phyloP scores from a whole-genome alignment of 2,329 filamentous ascomycete genomes.

The Colletotrichum viniferum region DNA sequence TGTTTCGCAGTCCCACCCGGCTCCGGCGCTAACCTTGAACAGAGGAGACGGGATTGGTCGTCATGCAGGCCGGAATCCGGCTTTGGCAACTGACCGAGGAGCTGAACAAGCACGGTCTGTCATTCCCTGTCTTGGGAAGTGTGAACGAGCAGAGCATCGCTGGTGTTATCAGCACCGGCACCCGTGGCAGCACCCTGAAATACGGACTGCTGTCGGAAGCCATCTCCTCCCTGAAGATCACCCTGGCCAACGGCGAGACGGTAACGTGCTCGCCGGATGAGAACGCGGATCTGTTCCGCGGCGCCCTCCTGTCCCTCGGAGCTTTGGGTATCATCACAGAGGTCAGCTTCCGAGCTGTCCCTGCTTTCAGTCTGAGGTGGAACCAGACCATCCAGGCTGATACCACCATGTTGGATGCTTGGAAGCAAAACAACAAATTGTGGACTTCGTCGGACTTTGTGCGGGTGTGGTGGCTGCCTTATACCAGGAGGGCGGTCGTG shows the following conservation, averaged over 20 bases:
- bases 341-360: slow-evolving; percentile 82
- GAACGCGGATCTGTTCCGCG: slow-evolving; percentile 83
- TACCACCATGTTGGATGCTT: slow-evolving; percentile 69
- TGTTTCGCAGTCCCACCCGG: neutral
- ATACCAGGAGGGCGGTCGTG: slow-evolving; percentile 84
- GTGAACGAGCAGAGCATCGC: slow-evolving; percentile 95
- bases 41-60: slow-evolving; percentile 66
- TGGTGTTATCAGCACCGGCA: slow-evolving; percentile 92
- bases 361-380: slow-evolving; percentile 85
- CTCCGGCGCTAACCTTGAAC: slow-evolving; percentile 30
- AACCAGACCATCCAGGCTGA: slow-evolving; percentile 79
- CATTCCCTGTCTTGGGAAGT: slow-evolving; percentile 90
- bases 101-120: slow-evolving; percentile 77
- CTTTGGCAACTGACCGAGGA: slow-evolving; percentile 75
- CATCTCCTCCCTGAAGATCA: slow-evolving; percentile 76
- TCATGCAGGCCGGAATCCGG: slow-evolving; percentile 88
- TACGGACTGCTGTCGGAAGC: slow-evolving; percentile 87
- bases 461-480: slow-evolving; percentile 97
- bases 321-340: slow-evolving; percentile 91
- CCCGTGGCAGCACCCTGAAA: slow-evolving; percentile 83
- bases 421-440: slow-evolving; percentile 70
- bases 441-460: slow-evolving; percentile 91
- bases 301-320: slow-evolving; percentile 85
- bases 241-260: slow-evolving; percentile 79
- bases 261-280: slow-evolving; percentile 71